Conservation (phyloP, 495 filamentous ascomycete species). For the Aspergillus sclerotiicarbonarius region DNA sequence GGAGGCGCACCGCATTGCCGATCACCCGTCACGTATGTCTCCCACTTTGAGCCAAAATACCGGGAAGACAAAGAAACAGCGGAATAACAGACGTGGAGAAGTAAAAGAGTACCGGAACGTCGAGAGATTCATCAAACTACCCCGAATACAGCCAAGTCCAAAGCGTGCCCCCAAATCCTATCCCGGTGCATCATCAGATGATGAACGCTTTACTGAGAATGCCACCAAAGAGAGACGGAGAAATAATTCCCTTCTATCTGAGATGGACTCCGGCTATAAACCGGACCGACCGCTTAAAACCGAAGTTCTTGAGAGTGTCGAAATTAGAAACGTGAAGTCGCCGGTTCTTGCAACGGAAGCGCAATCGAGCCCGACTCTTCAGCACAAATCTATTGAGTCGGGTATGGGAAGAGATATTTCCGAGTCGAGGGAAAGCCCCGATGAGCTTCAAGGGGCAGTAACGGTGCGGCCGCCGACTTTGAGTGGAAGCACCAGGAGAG, state of each 20-base stretch:
- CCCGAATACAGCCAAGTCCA: conserved; percentile 8
- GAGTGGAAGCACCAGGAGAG: conserved; percentile 6
- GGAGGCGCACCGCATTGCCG: conserved; percentile 10
- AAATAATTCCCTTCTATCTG: background rate
- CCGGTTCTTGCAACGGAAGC: too few species aligned
- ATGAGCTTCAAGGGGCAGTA: conserved; percentile 44
- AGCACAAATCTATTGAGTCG: background rate
- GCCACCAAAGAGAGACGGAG: conserved; percentile 30
- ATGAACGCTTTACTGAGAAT: conserved; percentile 25
- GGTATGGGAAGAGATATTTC: conserved; percentile 11
- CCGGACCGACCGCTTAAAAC: background rate
- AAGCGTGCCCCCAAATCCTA: conserved; percentile 4
- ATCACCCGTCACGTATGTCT: conserved; percentile 17
- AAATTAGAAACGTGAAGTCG: conserved; percentile 7
- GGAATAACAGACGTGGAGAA: background rate
- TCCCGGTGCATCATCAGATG: conserved; percentile 9
- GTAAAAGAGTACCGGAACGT: conserved; percentile 23
- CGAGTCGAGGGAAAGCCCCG: conserved; percentile 37
- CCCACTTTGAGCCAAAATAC: conserved; percentile 23
- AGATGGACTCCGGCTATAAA: background rate
- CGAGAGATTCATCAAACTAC: conserved; percentile 18
- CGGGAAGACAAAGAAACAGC: conserved; percentile 15
- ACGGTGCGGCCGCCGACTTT: conserved; percentile 26
- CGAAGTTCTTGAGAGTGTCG: conserved; percentile 16
- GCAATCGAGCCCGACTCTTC: background rate